Evolutionary conservation across 495 filamentous ascomycete genomes (phyloP), one percentile per base, ranked within the genome.

Genomic region (Niebla homalea): DNA sequence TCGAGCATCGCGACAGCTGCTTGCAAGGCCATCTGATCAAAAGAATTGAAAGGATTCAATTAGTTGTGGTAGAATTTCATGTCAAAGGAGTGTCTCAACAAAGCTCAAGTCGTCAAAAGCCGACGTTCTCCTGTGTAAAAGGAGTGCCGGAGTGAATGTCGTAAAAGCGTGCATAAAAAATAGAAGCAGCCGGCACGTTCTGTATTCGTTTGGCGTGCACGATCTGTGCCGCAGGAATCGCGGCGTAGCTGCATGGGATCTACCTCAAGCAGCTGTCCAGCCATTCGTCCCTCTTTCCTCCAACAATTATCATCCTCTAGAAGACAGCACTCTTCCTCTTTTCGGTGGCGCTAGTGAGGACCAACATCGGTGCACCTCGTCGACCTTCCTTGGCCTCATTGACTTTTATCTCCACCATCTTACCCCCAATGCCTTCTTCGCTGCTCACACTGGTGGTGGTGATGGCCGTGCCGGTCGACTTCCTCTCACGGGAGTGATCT

Each of bases 301-400:
- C 11, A 36, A 20, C 29, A 32, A 38, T 32, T 6, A 18, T 42
- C 3, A 37, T 5, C n/a, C n/a, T 12, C 12, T 39, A 79, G 56
- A 74, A 76, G 60, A 83, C 68, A 43, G 80, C 73, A 63, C 77
- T 84, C 73, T 87, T 94, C 62, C 89, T 83, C 79, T 94, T 94
- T 69, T 93, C 88, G 50, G 45, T 48, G n/a, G 85, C 86, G 61
- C 80, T 87, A 50, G 81, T 88, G 43, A 94, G 75, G 52, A 96
- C 83, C 63, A 94, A 78, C 74, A 87, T 82, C 11, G 87, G 82
- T 44, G 83, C 84, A 75, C 82, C 90, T 61, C 85, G 83, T 62
- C 82, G 76, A 43, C 80, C 80, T 37, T 45, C 40, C 26, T 63
- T 60, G 48, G 58, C 57, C 49, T 65, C 62, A 5, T 70, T 66